Evolutionary conservation across 768 basidiomycete species (phyloP).

Genomic region (Stropharia rugosoannulata): DNA sequence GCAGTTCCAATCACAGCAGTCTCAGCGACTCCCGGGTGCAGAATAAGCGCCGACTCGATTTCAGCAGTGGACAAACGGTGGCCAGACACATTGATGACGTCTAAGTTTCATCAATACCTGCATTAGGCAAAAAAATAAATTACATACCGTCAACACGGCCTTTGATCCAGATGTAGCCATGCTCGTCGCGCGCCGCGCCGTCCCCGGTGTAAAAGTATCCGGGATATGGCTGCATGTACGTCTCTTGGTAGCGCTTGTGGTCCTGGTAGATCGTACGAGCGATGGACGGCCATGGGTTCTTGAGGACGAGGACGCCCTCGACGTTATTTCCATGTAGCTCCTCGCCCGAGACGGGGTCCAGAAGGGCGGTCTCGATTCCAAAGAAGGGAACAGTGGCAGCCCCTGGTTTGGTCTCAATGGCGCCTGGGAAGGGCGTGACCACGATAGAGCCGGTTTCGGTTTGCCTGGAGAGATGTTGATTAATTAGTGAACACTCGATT

Average conservation of each 20-base stretch:
- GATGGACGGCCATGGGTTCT: slow-evolving; percentile 92
- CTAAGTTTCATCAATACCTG: slow-evolving; percentile 30
- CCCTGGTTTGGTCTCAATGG: slow-evolving; percentile 94
- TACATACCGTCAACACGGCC: slow-evolving; percentile 84
- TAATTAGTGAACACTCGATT: neutral
- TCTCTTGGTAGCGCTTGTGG: slow-evolving; percentile 76
- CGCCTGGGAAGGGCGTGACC: slow-evolving; percentile 94
- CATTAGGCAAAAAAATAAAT: slow-evolving; percentile 1
- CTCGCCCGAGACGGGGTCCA: slow-evolving; percentile 82
- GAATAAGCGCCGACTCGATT: slow-evolving; percentile 94
- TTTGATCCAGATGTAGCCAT: slow-evolving; percentile 99
- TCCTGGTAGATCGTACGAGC: slow-evolving; percentile 91
- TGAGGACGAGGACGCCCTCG: slow-evolving; percentile 88
- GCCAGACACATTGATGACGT: slow-evolving; percentile 98
- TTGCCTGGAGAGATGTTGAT: slow-evolving; percentile 55
- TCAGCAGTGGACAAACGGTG: slow-evolving; percentile 97
- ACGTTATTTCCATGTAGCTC: slow-evolving; percentile 78
- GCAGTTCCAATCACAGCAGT: slow-evolving; percentile 88
- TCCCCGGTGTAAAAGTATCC: slow-evolving; percentile 98
- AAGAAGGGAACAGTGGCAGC: slow-evolving; percentile 98
- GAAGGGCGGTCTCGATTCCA: slow-evolving; percentile 84
- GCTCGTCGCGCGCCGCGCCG: slow-evolving; percentile 89
- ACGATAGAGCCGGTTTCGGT: slow-evolving; percentile 98
- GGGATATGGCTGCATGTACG: slow-evolving; percentile 72
- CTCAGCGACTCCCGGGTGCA: slow-evolving; percentile 95